A percentile compares a stretch with the other conserved stretches of the same genome.
phyloP scores from a whole-genome alignment of 768 basidiomycete species.

The Rhodotorula graminis region DNA sequence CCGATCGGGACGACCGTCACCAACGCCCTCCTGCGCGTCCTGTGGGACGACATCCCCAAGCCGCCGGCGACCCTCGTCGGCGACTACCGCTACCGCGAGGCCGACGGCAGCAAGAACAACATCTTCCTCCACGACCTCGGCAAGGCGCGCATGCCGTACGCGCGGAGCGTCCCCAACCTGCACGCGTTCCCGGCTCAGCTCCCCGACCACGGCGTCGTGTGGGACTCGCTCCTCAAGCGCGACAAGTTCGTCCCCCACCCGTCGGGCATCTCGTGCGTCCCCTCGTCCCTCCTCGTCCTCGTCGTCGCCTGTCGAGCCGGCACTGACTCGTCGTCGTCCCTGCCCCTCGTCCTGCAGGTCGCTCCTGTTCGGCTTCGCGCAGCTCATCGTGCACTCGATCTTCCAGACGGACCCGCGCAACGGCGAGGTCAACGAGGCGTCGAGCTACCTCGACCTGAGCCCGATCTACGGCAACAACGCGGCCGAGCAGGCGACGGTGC shows the following conservation, averaged over 20 bases:
- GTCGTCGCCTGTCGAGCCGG: background rate
- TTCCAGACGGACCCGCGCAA: constrained; percentile 59
- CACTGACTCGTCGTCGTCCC: background rate
- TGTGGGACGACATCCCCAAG: constrained; percentile 60
- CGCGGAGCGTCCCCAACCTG: constrained; percentile 14
- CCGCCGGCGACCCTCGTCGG: constrained; percentile 30
- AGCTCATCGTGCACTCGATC: constrained; percentile 53
- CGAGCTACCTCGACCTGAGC: constrained; percentile 71
- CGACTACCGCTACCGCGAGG: constrained; percentile 53
- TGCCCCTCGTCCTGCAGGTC: constrained; percentile 1
- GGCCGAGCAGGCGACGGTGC: constrained; percentile 54
- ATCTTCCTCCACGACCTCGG: constrained; percentile 65
- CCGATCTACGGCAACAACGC: constrained; percentile 65
- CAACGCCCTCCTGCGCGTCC: constrained; percentile 7
- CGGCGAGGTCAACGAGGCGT: constrained; percentile 56
- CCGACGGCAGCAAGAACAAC: constrained; percentile 77
- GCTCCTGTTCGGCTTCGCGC: constrained; percentile 26
- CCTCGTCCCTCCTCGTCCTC: constrained; percentile 53
- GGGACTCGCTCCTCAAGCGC: constrained; percentile 70
- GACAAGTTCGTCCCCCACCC: constrained; percentile 57
- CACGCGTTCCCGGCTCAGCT: constrained; percentile 46
- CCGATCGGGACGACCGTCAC: constrained; percentile 12
- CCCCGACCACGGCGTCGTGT: constrained; percentile 59
- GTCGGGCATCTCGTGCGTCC: constrained; percentile 63
- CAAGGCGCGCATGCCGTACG: constrained; percentile 59